Base-by-base conservation (phyloP, 2,329 filamentous ascomycete species). In the Knoxdaviesia capensis region DNA sequence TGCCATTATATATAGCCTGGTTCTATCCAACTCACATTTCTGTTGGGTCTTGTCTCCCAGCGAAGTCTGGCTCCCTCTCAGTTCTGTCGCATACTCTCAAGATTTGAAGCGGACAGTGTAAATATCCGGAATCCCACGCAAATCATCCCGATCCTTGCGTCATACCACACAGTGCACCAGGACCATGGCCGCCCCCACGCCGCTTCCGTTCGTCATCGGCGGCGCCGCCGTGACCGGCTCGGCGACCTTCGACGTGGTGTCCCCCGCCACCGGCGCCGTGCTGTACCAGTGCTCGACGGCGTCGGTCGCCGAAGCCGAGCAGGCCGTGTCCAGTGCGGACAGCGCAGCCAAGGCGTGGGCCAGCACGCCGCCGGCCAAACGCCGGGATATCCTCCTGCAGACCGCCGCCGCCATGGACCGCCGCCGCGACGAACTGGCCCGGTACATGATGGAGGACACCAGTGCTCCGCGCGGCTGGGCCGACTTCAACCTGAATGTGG, bases 271-370 rank as follows among this genome's bases (percentile, higher is more conserved):
- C 50, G 72, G 53, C 29, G 52, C 69, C 9, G 53, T 74, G 35
- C 63, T 76, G 52, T 62, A 69, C 47, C 64, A 66, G 44, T 71
- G 69, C 44, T 65, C 68, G 33, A 72, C 69, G 33, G 72, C 74
- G 3, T 60, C 68, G 34, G 69, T 70, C 39, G 57, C 61, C 3
- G 63, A 71, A 47, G 77, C 77, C 31, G 58, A 69, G 11, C 58
- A 61, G 7, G 69, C 76, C 7, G 57, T 66, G 42, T 49, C 56
- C 30, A 58, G 64, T 5, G 81, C 82, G 1, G 63, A 74, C n/a
- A 62, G 64, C 9, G 82, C 84, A 1, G 78, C 83, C 56, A 69
- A 68, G 37, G 59, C 67, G 45, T 93, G 84, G 84, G 66, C 69
- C 37, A 70, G 69, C 48, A 70, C 70, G 3, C 74, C 71, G 38